These are phyloP conservation scores for Tetrapisispora phaffii DNA, from an alignment of 805 yeast genomes.

Conservation along the genomic window DNA sequence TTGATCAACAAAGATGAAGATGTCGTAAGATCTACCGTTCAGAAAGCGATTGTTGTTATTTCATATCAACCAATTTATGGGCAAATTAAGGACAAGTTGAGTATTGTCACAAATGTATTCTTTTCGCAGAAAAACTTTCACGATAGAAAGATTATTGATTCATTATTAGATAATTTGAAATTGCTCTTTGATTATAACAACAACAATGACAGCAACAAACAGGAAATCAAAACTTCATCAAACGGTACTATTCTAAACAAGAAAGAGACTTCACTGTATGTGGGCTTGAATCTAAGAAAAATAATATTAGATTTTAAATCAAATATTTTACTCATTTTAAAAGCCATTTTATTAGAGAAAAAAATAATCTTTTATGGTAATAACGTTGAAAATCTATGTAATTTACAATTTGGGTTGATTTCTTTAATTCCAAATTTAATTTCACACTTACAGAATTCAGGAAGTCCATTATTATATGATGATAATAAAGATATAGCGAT, in stretches of 20 bases:
- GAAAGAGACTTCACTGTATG: slow-evolving; percentile 35
- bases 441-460: slow-evolving; percentile 61
- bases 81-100: slow-evolving; percentile 79
- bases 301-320: slow-evolving; percentile 49
- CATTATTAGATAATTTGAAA: slow-evolving; percentile 58
- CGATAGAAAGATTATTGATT: slow-evolving; percentile 57
- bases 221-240: slow-evolving; percentile 22
- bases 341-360: slow-evolving; percentile 68
- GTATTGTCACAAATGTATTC: slow-evolving; percentile 79
- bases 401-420: slow-evolving; percentile 72
- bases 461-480: slow-evolving; percentile 61
- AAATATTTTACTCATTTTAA: slow-evolving; percentile 56
- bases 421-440: slow-evolving; percentile 76
- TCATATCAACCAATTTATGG: slow-evolving; percentile 78
- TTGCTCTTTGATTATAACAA: slow-evolving; percentile 27
- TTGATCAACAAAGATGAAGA: slow-evolving; percentile 49
- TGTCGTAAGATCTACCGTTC: slow-evolving; percentile 78
- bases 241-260: slow-evolving; percentile 8
- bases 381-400: slow-evolving; percentile 71
- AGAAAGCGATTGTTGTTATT: slow-evolving; percentile 83
- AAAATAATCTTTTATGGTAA: slow-evolving; percentile 67
- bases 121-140: slow-evolving; percentile 72
- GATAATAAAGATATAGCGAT: slow-evolving; percentile 42
- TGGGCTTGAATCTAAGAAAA: slow-evolving; percentile 66
- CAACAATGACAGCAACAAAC: not conserved